phyloP scores from a whole-genome alignment of 371 early-diverging fungal genomes.

The Actinomortierella ambigua region DNA sequence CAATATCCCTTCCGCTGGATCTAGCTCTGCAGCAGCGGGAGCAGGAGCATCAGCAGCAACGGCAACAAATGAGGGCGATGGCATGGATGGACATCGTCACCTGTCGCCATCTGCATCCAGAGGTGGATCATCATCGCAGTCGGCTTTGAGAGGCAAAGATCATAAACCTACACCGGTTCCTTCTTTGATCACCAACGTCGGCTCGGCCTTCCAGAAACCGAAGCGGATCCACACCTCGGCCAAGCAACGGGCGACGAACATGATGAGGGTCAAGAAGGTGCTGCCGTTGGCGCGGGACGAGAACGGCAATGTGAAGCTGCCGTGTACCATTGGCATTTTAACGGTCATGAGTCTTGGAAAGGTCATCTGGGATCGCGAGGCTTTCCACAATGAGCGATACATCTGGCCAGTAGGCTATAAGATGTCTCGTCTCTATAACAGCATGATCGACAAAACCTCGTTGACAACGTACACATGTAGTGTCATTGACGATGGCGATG shows the following conservation, averaged over 20 bases:
- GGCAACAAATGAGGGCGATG: too few species aligned
- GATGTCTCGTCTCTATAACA: constrained; percentile 66
- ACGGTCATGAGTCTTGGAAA: constrained; percentile 78
- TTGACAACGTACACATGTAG: constrained; percentile 78
- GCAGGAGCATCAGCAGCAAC: too few species aligned
- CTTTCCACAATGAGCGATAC: constrained; percentile 91
- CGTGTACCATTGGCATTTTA: constrained; percentile 82
- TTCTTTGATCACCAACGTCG: constrained; percentile 34
- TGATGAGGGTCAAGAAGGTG: constrained; percentile 49
- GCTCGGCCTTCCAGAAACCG: constrained; percentile 45
- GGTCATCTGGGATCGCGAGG: constrained; percentile 79
- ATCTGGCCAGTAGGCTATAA: constrained; percentile 92
- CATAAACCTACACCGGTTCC: constrained; percentile 9
- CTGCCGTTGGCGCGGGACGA: constrained; percentile 70
- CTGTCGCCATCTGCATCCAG: too few species aligned
- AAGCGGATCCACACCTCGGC: constrained; percentile 58
- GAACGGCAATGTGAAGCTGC: constrained; percentile 76
- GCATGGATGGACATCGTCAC: too few species aligned
- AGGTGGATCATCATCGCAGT: too few species aligned
- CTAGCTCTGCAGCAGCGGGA: too few species aligned
- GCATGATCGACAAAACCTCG: constrained; percentile 76
- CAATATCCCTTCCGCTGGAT: too few species aligned
- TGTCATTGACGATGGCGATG: constrained; percentile 83
- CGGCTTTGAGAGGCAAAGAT: too few species aligned
- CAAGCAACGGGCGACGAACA: constrained; percentile 50